Evolutionary conservation across 2,329 filamentous ascomycete species (phyloP).

Genomic region (Verticillium nubilum): DNA sequence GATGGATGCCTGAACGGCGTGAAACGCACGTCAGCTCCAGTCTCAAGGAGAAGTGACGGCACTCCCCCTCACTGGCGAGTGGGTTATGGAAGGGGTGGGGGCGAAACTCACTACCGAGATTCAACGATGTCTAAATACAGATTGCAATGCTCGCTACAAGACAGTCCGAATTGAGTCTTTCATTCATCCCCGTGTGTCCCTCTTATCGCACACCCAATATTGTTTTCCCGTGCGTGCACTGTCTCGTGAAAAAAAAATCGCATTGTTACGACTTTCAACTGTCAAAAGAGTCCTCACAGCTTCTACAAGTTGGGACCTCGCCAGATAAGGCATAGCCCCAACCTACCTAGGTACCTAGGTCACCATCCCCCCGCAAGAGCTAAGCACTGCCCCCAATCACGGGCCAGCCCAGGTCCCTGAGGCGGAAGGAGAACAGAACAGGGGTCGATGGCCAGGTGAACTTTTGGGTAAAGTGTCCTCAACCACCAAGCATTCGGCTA

Average conservation of each 20-base stretch:
- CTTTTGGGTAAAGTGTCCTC: conserved; percentile 15
- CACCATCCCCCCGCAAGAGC: not conserved
- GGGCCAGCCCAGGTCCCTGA: not conserved
- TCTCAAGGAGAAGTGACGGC: not conserved
- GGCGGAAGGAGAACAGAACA: not conserved
- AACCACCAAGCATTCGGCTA: not conserved
- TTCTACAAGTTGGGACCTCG: no score
- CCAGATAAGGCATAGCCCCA: not conserved
- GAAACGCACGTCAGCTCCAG: not conserved
- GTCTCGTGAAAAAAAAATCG: no score
- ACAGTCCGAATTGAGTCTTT: not conserved
- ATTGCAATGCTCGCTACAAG: not conserved
- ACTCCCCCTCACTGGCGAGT: not conserved
- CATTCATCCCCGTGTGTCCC: not conserved
- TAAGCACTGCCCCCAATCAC: conserved; percentile 10
- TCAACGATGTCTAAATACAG: conserved; percentile 1
- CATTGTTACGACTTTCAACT: no score
- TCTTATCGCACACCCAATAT: no score
- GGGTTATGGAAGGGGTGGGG: not conserved
- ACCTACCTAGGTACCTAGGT: no score
- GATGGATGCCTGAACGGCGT: not conserved
- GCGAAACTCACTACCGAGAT: not conserved
- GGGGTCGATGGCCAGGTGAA: not conserved
- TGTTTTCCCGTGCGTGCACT: no score
- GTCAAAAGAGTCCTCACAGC: no score